A percentile compares a stretch with the other conserved stretches of the same genome.
Evolutionary conservation across 495 filamentous ascomycete species (phyloP).

Genomic region (Trichodelitschia bisporula): DNA sequence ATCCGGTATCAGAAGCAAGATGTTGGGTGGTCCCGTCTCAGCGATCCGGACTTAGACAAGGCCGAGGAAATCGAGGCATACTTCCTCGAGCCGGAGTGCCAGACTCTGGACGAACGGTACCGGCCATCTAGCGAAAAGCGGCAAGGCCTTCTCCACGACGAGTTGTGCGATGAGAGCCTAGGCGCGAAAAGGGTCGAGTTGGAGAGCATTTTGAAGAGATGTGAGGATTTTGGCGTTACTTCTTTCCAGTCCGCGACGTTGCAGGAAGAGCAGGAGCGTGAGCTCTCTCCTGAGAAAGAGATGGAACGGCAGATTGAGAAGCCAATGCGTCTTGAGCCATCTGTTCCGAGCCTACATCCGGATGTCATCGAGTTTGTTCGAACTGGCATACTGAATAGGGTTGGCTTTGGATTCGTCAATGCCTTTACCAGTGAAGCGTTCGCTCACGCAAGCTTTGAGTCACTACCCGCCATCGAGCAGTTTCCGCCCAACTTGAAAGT

Average conservation of each 20-base stretch:
- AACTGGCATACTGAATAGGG: conserved; percentile 10
- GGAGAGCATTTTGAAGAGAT: conserved; percentile 20
- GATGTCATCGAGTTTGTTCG: conserved; percentile 21
- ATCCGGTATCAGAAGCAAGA: too few species aligned
- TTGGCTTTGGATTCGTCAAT: too few species aligned
- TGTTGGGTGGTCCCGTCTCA: too few species aligned
- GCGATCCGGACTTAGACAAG: too few species aligned
- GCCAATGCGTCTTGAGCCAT: conserved; percentile 18
- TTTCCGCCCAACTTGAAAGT: conserved; percentile 23
- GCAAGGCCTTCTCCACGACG: too few species aligned
- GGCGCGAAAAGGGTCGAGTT: too few species aligned
- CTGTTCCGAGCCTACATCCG: conserved; percentile 19
- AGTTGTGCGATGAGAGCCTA: too few species aligned
- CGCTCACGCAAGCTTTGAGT: too few species aligned
- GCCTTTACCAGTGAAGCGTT: too few species aligned
- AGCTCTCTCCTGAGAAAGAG: conserved; percentile 38
- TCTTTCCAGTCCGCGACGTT: conserved; percentile 18
- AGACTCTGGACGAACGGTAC: background rate
- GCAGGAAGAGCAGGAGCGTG: conserved; percentile 47
- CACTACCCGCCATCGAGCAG: conserved; percentile 11
- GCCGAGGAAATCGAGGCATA: too few species aligned
- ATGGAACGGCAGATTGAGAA: conserved; percentile 28
- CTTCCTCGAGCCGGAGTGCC: background rate
- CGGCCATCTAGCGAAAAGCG: too few species aligned
- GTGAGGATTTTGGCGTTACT: conserved; percentile 19